phyloP scores from a whole-genome alignment of 495 filamentous ascomycete genomes.

The Neurospora sp. region DNA sequence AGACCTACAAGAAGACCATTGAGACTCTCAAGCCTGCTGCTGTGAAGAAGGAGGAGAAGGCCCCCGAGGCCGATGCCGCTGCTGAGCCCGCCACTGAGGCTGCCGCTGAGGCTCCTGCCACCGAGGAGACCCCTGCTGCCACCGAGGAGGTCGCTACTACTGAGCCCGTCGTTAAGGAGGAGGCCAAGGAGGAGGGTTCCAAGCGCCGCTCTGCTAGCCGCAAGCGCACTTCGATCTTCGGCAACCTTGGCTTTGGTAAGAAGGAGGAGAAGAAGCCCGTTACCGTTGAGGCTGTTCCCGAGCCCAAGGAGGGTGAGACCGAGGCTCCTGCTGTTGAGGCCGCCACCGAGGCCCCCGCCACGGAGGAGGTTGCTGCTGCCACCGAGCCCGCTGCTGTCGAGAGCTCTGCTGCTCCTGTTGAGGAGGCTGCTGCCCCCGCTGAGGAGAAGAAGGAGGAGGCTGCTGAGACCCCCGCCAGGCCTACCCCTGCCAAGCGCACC shows the following conservation, averaged over 20 bases:
- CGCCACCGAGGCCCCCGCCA: conserved; percentile 17
- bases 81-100: conserved; percentile 20
- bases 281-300: conserved; percentile 31
- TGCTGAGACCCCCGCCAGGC: conserved; percentile 16
- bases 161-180: conserved; percentile 26
- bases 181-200: conserved; percentile 40
- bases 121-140: conserved; percentile 24
- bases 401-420: conserved; percentile 17
- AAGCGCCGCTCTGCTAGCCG: conserved; percentile 70
- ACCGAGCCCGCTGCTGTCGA: conserved; percentile 22
- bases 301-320: conserved; percentile 33
- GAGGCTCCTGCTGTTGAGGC: conserved; percentile 20
- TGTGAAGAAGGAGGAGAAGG: conserved; percentile 37
- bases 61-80: conserved; percentile 13
- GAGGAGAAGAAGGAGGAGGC: conserved; percentile 27
- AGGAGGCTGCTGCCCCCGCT: conserved; percentile 20
- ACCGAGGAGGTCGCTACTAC: conserved; percentile 35
- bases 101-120: conserved; percentile 20
- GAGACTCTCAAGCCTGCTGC: conserved; percentile 60
- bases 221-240: conserved; percentile 82
- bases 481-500: conserved; percentile 28
- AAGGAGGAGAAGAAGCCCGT: conserved; percentile 60
- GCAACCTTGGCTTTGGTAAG: conserved; percentile 45
- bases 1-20: conserved; percentile 69
- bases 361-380: conserved; percentile 17